Base-by-base conservation (phyloP, 495 filamentous ascomycete genomes). In the Penicillium herquei region DNA sequence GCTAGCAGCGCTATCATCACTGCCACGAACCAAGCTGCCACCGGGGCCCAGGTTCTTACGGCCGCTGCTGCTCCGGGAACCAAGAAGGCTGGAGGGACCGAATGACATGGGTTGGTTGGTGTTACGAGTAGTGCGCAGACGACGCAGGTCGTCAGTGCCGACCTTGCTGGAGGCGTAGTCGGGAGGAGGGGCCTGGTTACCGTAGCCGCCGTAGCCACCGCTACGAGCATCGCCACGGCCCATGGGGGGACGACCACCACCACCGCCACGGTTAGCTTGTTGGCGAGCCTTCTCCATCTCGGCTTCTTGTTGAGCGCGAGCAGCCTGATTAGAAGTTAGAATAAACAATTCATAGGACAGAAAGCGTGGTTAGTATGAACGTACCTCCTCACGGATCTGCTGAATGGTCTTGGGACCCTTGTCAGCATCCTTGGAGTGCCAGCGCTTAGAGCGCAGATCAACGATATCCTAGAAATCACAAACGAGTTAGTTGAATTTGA, bases 361-460 rank as follows among this genome's bases (percentile, higher is more conserved):
- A 21, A 51, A 39, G 34, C 34, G 34, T 37, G 2, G 34, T 7
- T 40, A 16, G 14, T n/a, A 33, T 49, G 21, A 30, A 50, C 81
- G 61, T 77, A 88, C 88, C 76, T 96, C 91, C 61, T 86, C 86
- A 61, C 89, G 87, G 58, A 99, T 88, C 77, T 97, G 88, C 11
- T 88, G 84, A 46, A 99, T 87, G 9, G 94, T 99, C 82, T 96
- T 96, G 48, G 94, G 94, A 35, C 94, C 94, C 77, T 98, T 98
- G 68, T 84, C 80, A 35, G 72, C 62, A 63, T 94, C 91, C 80
- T 96, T 98, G 46, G 88, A 89, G 32, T 77, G 64, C 94, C 94
- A 99, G 63, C 78, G 72, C 34, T 74, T 76, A 62, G 68, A 79
- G 52, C 94, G 85, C 52, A 98, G 76, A 70, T 99, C 94, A 59